phyloP scores from a whole-genome alignment of 2,329 filamentous ascomycete species.

The Apiospora phragmitis region DNA sequence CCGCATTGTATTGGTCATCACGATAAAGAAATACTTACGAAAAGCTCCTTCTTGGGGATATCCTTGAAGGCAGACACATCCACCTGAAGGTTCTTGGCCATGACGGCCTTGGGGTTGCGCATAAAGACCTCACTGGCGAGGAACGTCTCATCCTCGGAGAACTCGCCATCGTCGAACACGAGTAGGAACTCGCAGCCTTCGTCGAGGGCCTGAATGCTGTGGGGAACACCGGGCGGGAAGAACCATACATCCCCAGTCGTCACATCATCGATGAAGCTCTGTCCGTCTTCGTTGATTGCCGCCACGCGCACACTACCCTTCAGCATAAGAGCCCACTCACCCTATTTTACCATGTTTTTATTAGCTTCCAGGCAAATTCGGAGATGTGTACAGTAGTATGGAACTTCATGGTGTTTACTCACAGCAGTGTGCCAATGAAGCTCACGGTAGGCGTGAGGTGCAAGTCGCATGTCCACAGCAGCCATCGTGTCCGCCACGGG shows the following conservation, averaged over 20 bases:
- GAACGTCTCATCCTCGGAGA: slow-evolving; percentile 61
- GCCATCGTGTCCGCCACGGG: slow-evolving; percentile 53
- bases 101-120: slow-evolving; percentile 51
- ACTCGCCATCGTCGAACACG: slow-evolving; percentile 59
- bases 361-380: not conserved
- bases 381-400: too few relatives aligned
- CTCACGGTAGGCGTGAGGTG: slow-evolving; percentile 60
- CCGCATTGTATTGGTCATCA: too few relatives aligned
- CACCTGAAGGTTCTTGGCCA: slow-evolving; percentile 55
- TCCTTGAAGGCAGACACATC: slow-evolving; percentile 48
- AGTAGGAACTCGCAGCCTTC: slow-evolving; percentile 59
- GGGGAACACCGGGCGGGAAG: slow-evolving; percentile 51
- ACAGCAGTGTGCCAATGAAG: slow-evolving; percentile 61
- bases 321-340: slow-evolving; percentile 45
- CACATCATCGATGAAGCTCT: slow-evolving; percentile 48
- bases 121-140: slow-evolving; percentile 55
- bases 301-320: slow-evolving; percentile 54
- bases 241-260: slow-evolving; percentile 55
- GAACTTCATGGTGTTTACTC: not conserved
- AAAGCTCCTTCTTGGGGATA: slow-evolving; percentile 48
- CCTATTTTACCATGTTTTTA: slow-evolving; percentile 19
- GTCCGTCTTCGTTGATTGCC: slow-evolving; percentile 52
- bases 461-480: slow-evolving; percentile 59
- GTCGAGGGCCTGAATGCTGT: slow-evolving; percentile 55
- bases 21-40: slow-evolving; percentile 29